Evolutionary conservation across 2,329 filamentous ascomycete species (phyloP), one percentile per base, ranked within the genome.

Genomic region (Onygena corvina): DNA sequence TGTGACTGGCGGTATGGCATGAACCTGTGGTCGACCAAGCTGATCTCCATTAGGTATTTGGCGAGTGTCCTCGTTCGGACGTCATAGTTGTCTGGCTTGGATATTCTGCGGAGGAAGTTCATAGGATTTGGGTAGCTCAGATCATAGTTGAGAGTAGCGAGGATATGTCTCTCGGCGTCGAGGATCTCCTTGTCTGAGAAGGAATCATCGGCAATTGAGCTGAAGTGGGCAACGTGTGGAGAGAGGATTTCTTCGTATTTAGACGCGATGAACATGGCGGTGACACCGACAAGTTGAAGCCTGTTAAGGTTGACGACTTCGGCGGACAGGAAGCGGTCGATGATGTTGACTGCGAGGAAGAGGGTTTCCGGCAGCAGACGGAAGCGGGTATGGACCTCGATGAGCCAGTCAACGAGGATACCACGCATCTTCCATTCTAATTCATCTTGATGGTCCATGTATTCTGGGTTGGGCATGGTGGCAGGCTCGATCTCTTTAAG

Each of bases 351-450:
- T 18, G 84, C 84, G 51, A 96, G 77, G 70, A 94, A 98, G 4
- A 98, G 73, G 0, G 92, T 98, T 72, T 98, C 92, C 0, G 90
- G 90, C 7, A 96, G 78, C 23, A 98, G 77, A 31, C 78, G 80
- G 70, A 98, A 98, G 34, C 92, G 86, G 57, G 83, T 80, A 65
- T 98, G 92, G 25, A 96, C 92, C 66, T 98, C 89, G 46, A 96
- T 84, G 40, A 98, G 76, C 92, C 92, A 98, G 67, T 96, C 92
- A 81, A 98, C 93, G 48, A 98, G 75, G 20, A 96, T 87, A 4
- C 88, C 84, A 44, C 92, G 86, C 92, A 96, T 96, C 3, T 89
- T 94, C 92, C 92, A 98, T 64, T 94, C 86, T 51, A 98, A 90
- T 66, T 96, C 90, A 12, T 84, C 82, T 66, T 98, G 92, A 56